Percentiles rank a stretch among this genome's conserved stretches.
Conservation (phyloP, 2,329 filamentous ascomycete genomes). For the Alternaria postmessia region DNA sequence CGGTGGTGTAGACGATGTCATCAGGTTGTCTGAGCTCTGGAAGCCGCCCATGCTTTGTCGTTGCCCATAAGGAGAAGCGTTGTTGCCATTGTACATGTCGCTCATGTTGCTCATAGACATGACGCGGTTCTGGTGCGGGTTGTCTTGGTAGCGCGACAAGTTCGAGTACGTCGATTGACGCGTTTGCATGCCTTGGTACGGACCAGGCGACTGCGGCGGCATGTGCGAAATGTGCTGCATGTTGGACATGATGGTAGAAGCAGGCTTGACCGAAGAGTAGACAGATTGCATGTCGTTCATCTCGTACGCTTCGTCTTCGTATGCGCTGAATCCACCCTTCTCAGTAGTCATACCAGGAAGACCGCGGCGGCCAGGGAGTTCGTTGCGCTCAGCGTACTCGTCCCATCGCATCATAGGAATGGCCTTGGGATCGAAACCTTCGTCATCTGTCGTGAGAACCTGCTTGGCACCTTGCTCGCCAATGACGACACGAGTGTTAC, state of each 20-base stretch:
- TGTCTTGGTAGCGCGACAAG: slow-evolving; percentile 69
- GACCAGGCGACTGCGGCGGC: slow-evolving; percentile 78
- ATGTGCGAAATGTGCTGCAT: slow-evolving; percentile 78
- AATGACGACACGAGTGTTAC: slow-evolving; percentile 96
- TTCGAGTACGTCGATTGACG: slow-evolving; percentile 77
- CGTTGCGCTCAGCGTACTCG: slow-evolving; percentile 87
- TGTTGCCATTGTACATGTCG: slow-evolving; percentile 44
- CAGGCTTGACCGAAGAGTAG: slow-evolving; percentile 89
- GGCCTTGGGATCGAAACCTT: slow-evolving; percentile 87
- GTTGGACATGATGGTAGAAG: slow-evolving; percentile 85
- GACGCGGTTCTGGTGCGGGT: slow-evolving; percentile 64
- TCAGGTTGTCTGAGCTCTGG: slow-evolving; percentile 53
- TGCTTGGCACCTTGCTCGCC: slow-evolving; percentile 92
- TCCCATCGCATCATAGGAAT: slow-evolving; percentile 98
- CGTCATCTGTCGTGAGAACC: slow-evolving; percentile 81
- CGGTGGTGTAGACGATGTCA: slow-evolving; percentile 47
- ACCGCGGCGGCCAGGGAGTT: slow-evolving; percentile 88
- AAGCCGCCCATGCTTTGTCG: slow-evolving; percentile 54
- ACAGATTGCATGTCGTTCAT: slow-evolving; percentile 98
- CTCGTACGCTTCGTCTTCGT: slow-evolving; percentile 82
- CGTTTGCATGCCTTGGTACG: slow-evolving; percentile 70
- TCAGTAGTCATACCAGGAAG: slow-evolving; percentile 60
- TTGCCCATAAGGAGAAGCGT: slow-evolving; percentile 49
- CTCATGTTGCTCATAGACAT: slow-evolving; percentile 68
- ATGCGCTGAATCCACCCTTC: slow-evolving; percentile 67